Conservation (phyloP, 192 early-diverging fungal species). For the Chytriomyces sp. region DNA sequence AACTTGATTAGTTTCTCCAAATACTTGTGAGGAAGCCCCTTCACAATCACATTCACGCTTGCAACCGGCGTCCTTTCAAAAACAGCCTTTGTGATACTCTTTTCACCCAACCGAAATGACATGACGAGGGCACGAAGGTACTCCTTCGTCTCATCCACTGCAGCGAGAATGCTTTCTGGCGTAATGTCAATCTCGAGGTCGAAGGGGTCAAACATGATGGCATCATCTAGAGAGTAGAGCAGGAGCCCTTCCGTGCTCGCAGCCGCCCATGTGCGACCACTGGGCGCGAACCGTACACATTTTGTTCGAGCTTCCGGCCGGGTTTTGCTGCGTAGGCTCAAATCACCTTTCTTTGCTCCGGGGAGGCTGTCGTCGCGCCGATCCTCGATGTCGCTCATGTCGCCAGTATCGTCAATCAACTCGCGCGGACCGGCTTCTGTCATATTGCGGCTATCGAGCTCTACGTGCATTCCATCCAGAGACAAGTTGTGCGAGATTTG, state of each 20-base stretch:
- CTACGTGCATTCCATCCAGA: constrained; percentile 87
- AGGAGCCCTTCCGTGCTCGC: constrained; percentile 94
- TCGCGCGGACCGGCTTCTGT: constrained; percentile 90
- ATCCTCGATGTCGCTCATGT: constrained; percentile 83
- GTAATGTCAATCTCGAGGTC: constrained; percentile 97
- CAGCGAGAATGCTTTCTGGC: constrained; percentile 77
- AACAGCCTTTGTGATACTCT: constrained; percentile 70
- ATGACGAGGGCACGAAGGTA: constrained; percentile 88
- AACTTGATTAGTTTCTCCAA: constrained; percentile 82
- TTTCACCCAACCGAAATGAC: constrained; percentile 92
- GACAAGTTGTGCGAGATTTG: constrained; percentile 91
- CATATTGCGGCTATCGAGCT: constrained; percentile 89
- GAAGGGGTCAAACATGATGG: constrained; percentile 94
- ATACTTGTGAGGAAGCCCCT: constrained; percentile 84
- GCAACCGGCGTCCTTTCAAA: constrained; percentile 78
- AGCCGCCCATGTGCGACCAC: constrained; percentile 91
- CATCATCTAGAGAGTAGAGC: constrained; percentile 94
- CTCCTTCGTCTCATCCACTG: constrained; percentile 69
- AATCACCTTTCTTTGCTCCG: constrained; percentile 84
- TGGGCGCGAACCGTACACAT: constrained; percentile 89
- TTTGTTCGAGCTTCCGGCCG: constrained; percentile 82
- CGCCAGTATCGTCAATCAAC: constrained; percentile 80
- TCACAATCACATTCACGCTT: constrained; percentile 71
- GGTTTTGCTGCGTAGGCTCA: constrained; percentile 67
- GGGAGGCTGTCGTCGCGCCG: constrained; percentile 80